These are phyloP conservation scores for Umbelopsis sp. DNA, from an alignment of 192 early-diverging fungal genomes.

Conservation along the genomic window DNA sequence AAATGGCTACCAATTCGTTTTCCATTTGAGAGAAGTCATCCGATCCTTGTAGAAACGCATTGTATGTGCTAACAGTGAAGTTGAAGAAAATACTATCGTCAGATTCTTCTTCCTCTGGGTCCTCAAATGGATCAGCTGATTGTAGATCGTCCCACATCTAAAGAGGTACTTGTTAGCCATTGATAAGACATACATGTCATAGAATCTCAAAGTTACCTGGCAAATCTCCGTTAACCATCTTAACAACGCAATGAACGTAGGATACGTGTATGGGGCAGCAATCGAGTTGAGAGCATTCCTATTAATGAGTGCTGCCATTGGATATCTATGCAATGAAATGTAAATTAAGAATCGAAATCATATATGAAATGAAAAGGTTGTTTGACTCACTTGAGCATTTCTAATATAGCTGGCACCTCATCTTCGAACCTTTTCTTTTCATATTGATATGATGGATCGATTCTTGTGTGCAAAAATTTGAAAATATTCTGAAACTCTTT, in stretches of 20 bases:
- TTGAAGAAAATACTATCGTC: constrained; percentile 13
- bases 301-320: constrained; percentile 52
- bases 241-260: constrained; percentile 64
- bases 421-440: constrained; percentile 67
- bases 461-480: constrained; percentile 63
- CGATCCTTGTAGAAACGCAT: constrained; percentile 8
- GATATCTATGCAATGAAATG: constrained; percentile 35
- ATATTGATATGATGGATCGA: constrained; percentile 61
- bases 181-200: not conserved
- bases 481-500: constrained; percentile 78
- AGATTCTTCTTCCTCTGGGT: constrained; percentile 9
- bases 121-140: constrained; percentile 1
- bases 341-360: not conserved
- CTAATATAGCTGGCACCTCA: constrained; percentile 63
- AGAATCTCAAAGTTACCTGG: constrained; percentile 30
- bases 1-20: not conserved
- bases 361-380: not conserved
- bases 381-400: constrained; percentile 50
- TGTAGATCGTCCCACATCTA: constrained; percentile 12
- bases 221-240: constrained; percentile 75
- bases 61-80: constrained; percentile 5
- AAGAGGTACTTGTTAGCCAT: not conserved
- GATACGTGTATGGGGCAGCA: constrained; percentile 69
- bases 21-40: constrained; percentile 8
- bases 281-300: constrained; percentile 62